Evolutionary conservation across 2,329 filamentous ascomycete species (phyloP).

Genomic region (Trichoderma atroviride): DNA sequence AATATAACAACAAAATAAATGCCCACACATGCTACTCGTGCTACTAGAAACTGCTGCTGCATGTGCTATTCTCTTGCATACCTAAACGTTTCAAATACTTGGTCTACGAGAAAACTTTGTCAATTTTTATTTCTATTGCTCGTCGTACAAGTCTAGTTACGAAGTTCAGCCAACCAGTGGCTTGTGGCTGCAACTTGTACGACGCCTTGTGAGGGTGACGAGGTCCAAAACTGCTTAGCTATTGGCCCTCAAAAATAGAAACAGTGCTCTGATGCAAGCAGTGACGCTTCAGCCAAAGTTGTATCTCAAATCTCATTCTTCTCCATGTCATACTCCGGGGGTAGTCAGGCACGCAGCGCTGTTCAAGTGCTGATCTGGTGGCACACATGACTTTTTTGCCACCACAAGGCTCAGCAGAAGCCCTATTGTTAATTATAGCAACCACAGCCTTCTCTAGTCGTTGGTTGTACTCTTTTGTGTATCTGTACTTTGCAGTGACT

Average conservation of each 20-base stretch:
- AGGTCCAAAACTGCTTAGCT: not conserved
- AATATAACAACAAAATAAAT: not conserved
- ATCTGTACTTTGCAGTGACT: constrained; percentile 19
- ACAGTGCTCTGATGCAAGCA: not conserved
- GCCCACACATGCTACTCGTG: not conserved
- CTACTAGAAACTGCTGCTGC: not conserved
- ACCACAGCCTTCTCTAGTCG: constrained; percentile 16
- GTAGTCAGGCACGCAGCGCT: not conserved
- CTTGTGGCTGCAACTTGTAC: not conserved
- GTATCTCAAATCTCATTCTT: not conserved
- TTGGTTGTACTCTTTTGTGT: not conserved
- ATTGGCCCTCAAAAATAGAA: constrained; percentile 21
- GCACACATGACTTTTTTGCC: constrained; percentile 22
- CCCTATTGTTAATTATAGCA: constrained; percentile 23
- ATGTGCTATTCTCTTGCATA: not conserved
- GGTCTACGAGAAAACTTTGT: not conserved
- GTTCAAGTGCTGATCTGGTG: not conserved
- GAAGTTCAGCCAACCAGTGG: not conserved
- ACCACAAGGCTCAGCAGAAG: constrained; percentile 20
- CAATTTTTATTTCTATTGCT: not conserved
- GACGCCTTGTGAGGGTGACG: not conserved
- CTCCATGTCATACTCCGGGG: not conserved
- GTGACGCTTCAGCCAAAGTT: not conserved
- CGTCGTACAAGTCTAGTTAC: not conserved
- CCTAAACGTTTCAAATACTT: not conserved